A percentile compares a stretch with the other conserved stretches of the same genome.
Conservation (phyloP, 2,329 filamentous ascomycete genomes). For the Xylariaceae sp. region DNA sequence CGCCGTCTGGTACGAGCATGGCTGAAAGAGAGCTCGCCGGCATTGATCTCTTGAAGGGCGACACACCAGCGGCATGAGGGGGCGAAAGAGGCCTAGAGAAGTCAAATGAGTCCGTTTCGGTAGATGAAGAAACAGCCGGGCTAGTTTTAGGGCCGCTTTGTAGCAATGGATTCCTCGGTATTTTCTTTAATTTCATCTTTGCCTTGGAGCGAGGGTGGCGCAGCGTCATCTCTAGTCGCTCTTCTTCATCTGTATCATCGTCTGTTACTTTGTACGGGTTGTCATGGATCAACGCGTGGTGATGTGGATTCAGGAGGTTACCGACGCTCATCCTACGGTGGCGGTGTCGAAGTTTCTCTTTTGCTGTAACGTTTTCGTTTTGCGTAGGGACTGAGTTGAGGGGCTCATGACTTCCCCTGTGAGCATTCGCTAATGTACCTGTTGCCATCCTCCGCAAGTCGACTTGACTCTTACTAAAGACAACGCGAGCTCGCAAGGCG, state of each 20-base stretch:
- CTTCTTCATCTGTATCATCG: slow-evolving; percentile 41
- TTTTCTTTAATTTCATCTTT: slow-evolving; percentile 38
- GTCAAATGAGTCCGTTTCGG: slow-evolving; percentile 30
- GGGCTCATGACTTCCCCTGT: slow-evolving; percentile 16
- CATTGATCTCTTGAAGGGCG: not conserved
- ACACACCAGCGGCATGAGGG: not conserved
- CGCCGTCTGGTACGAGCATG: slow-evolving; percentile 1
- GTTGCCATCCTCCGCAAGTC: slow-evolving; percentile 48
- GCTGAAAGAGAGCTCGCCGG: slow-evolving; percentile 3
- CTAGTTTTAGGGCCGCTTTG: slow-evolving; percentile 26
- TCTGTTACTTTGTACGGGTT: slow-evolving; percentile 38
- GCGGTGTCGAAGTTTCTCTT: slow-evolving; percentile 28
- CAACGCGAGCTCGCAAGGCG: slow-evolving; percentile 60
- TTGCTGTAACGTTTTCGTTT: slow-evolving; percentile 16
- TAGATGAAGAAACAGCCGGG: slow-evolving; percentile 19
- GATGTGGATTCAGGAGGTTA: slow-evolving; percentile 36
- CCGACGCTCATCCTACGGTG: slow-evolving; percentile 48
- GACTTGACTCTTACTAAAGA: slow-evolving; percentile 63
- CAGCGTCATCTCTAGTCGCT: slow-evolving; percentile 37
- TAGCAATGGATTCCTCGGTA: slow-evolving; percentile 35
- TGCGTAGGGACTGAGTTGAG: slow-evolving; percentile 11
- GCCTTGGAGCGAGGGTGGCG: slow-evolving; percentile 28
- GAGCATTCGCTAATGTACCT: slow-evolving; percentile 23
- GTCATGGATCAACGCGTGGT: slow-evolving; percentile 31
- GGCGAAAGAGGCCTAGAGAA: slow-evolving; percentile 32